Evolutionary conservation across 352 stramenopile species (phyloP).

Genomic region (Phytophthora ramorum): DNA sequence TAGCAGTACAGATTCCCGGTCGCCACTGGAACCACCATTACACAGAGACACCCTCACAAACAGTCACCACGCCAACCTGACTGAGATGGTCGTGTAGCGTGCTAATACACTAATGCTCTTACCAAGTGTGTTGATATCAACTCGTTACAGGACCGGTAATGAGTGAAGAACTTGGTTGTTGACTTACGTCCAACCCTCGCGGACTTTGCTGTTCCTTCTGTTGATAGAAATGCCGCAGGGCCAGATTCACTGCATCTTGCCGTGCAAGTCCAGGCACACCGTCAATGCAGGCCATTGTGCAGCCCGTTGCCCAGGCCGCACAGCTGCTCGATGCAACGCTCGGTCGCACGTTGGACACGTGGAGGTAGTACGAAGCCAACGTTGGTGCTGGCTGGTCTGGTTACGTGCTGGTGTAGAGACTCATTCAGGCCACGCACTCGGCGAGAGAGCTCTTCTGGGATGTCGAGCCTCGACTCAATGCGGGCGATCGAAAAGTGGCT

Average conservation of each 20-base stretch:
- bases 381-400: not conserved
- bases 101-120: not conserved
- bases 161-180: not conserved
- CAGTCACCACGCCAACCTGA: not conserved
- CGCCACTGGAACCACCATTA: not conserved
- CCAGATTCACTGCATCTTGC: not conserved
- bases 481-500: not conserved
- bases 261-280: not conserved
- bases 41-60: not conserved
- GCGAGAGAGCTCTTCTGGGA: not conserved
- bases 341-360: constrained; percentile 13
- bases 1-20: not conserved
- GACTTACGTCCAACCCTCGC: not conserved
- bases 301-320: not conserved
- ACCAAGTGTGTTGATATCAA: not conserved
- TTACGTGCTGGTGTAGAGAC: not conserved
- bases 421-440: not conserved
- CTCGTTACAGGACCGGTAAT: not conserved
- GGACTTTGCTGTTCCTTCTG: not conserved
- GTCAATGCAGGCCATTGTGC: not conserved
- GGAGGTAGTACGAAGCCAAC: not conserved
- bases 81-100: not conserved
- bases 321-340: constrained; percentile 28
- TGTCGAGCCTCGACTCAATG: not conserved
- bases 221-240: not conserved